Conservation (phyloP, 352 stramenopile species). For the Phytopythium oedochilum region DNA sequence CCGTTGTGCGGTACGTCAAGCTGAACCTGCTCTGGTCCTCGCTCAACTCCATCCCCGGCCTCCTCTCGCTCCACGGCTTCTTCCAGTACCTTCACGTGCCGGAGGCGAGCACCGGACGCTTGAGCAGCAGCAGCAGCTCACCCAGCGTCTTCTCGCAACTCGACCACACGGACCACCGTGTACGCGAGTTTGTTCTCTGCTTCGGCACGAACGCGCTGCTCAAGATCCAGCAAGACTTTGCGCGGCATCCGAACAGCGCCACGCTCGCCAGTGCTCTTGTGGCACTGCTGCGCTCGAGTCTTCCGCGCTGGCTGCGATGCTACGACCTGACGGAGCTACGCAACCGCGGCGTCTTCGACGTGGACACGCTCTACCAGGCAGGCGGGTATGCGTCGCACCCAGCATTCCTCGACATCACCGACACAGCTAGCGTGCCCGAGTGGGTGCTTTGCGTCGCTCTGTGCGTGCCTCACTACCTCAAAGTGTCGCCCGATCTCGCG, state of each 20-base stretch:
- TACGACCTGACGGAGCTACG: slow-evolving; percentile 47
- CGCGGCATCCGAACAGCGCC: slow-evolving; percentile 23
- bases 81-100: slow-evolving; percentile 15
- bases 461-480: slow-evolving; percentile 39
- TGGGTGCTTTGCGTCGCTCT: slow-evolving; percentile 59
- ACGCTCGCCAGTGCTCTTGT: slow-evolving; percentile 15
- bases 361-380: slow-evolving; percentile 27
- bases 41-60: slow-evolving; percentile 29
- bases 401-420: slow-evolving; percentile 15
- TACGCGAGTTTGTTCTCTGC: slow-evolving; percentile 54
- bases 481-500: slow-evolving; percentile 7
- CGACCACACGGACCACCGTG: slow-evolving; percentile 29
- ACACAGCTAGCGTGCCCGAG: slow-evolving; percentile 18
- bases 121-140: background rate
- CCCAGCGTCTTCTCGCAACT: slow-evolving; percentile 18
- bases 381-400: slow-evolving; percentile 21
- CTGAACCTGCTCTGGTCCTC: slow-evolving; percentile 58
- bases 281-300: slow-evolving; percentile 49
- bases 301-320: slow-evolving; percentile 37
- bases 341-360: slow-evolving; percentile 43
- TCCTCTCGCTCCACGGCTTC: slow-evolving; percentile 43
- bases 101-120: too few relatives aligned
- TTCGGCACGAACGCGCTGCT: slow-evolving; percentile 51
- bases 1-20: slow-evolving; percentile 52
- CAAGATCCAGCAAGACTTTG: slow-evolving; percentile 55